Base-by-base conservation (phyloP, 2,329 filamentous ascomycete species). In the Acarospora socialis region DNA sequence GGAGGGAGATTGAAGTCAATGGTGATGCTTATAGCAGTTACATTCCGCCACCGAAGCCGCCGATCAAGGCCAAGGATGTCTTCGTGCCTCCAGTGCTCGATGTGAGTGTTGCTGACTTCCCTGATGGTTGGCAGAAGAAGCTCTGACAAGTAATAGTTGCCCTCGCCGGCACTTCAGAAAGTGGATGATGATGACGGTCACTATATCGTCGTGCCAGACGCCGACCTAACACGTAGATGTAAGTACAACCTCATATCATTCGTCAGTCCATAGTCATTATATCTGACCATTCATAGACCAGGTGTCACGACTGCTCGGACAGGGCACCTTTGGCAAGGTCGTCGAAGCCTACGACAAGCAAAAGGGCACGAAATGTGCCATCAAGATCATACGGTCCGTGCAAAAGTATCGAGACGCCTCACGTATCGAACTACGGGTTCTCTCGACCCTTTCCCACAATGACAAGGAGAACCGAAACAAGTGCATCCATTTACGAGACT, bases 371-470 rank as follows among this genome's bases (percentile, higher is more conserved):
- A 82, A 86, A 52, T 92, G 92, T 44, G 90, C 90, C 20, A 83
- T 98, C 56, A 98, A 98, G 57, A 92, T 98, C 54, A 95, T 98
- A 43, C 78, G 90, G 45, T 94, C 90, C 1, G 90, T 98, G 8
- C 90, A 93, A 51, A 98, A 98, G 54, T 98, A 98, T 52, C 78
- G 90, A 28, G 90, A 98, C 59, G 90, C 90, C 21, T 92, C 82
- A 6, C 74, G 84, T 42, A 98, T 98, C 46, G 90, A 98, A 54
- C 65, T 98, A 21, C 74, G 90, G 38, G 90, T 98, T 3, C 63
- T 98, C 8, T 84, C 86, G 36, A 98, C 90, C 0, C 64, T 98
- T 28, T 80, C 86, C 43, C 81, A 81, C 25, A 95, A 95, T 53
- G 90, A 98, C 53, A 73, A 77, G 38, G 72, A 80, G 43, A 95